Base-by-base conservation (phyloP, 164 flowering plant species). In the Macadamia integrifolia region DNA sequence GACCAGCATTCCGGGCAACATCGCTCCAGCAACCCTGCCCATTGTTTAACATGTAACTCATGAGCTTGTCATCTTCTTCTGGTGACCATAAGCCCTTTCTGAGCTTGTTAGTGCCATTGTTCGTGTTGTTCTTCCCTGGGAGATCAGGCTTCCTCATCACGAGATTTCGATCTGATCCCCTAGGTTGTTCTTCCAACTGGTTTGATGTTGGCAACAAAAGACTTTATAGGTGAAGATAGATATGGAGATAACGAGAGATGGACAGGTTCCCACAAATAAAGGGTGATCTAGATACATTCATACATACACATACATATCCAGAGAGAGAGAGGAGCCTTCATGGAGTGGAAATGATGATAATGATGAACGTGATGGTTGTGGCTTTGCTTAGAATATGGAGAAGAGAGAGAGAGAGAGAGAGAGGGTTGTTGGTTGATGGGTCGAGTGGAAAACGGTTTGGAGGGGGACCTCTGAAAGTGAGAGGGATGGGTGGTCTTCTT, bases 11-110 rank as follows among this genome's bases (percentile, higher is more conserved):
- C 61, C 84, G 60, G 7, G 92, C 92, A 60, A 88, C 85, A 32
- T 88, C 93, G 66, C 87, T 86, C 93, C 93, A 88, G 64, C 93
- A 86, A 0, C 90, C 93, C 62, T 88, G 90, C 12, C 93, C 93
- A 72, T 85, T 85, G 31, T 67, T 80, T 53, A 84, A 29, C 93
- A 86, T 88, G 76, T 88, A 88, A 60, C 67, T 81, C 77, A 86
- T 79, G 1, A 88, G 83, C 80, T 85, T 86, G 63, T 88, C 93
- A 59, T 88, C 93, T 69, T 86, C 90, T 68, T 88, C 93, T 0
- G 93, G 90, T 4, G 93, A 88, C 93, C 93, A 88, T 61, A 88
- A 70, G 0, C 93, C 93, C 64, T 86, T 88, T 64, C 87, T 75
- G 6, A 86, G 75, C 80, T 85, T 85, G 43, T 64, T 76, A 17